These are phyloP conservation scores for Sanghuangporus weigelae DNA, from an alignment of 1,284 basidiomycete species.

Conservation along the genomic window DNA sequence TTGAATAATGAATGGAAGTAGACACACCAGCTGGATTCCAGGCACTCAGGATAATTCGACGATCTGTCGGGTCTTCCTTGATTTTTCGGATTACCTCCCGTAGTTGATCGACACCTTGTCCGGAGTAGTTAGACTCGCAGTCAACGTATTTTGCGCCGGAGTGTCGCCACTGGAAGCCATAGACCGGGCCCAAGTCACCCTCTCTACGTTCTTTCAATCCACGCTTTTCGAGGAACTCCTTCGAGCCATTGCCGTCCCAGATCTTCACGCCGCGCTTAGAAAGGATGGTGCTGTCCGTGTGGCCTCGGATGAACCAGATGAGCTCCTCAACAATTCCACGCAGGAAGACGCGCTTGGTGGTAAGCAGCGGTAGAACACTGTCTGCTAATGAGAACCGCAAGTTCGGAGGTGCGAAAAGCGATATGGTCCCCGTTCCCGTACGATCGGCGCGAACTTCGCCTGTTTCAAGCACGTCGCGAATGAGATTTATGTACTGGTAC, in stretches of 20 bases:
- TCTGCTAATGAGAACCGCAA: constrained; percentile 82
- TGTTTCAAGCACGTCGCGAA: constrained; percentile 64
- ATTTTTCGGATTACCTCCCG: constrained; percentile 88
- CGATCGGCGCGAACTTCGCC: constrained; percentile 83
- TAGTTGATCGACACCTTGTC: constrained; percentile 93
- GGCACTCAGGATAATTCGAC: constrained; percentile 92
- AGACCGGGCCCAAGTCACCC: constrained; percentile 95
- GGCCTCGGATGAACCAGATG: constrained; percentile 90
- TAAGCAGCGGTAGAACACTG: constrained; percentile 79
- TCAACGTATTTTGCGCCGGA: constrained; percentile 90
- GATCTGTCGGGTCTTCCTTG: constrained; percentile 88
- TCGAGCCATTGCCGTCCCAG: constrained; percentile 96
- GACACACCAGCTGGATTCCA: constrained; percentile 95
- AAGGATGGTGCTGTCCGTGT: constrained; percentile 78
- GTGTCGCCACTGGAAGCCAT: constrained; percentile 98
- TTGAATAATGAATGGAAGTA: background rate
- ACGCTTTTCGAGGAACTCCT: constrained; percentile 80
- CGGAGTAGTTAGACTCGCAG: constrained; percentile 79
- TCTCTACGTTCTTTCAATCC: constrained; percentile 82
- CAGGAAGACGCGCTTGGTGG: constrained; percentile 92
- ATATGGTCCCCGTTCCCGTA: constrained; percentile 88
- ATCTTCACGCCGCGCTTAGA: constrained; percentile 88
- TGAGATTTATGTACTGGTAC: constrained; percentile 80
- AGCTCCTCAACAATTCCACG: constrained; percentile 93
- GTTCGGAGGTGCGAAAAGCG: constrained; percentile 84